Evolutionary conservation across 192 early-diverging fungal genomes (phyloP), one percentile per base, ranked within the genome.

Genomic region (Phycomyces blakesleeanus): DNA sequence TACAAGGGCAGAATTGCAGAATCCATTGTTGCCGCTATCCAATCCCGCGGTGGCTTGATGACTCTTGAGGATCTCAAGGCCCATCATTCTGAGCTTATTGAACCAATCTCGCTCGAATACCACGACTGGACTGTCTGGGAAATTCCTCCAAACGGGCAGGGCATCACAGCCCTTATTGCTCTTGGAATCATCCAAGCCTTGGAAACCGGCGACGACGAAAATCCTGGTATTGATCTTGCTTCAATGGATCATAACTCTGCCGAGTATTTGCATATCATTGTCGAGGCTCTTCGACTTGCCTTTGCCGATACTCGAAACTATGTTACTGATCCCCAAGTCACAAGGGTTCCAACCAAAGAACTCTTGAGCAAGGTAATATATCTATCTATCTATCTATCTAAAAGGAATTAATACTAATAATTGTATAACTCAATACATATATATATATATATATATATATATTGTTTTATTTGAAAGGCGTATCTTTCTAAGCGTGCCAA

Each of bases 91-190:
- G 71, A 82, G 24, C 60, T 68, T 7, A 77, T 79, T 7, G 74
- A 74, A 50, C 89, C 91, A 0, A 82, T 88, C 50, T 85, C 80
- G 5, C 77, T 84, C 29, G 79, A 79, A 25, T 93, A 88, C 66
- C 72, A 80, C 24, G 81, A 75, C 12, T 49, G 79, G 41, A 78
- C 70, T 1, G 72, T 93, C 5, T 75, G 83, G 67, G 90, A 93
- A 71, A 86, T 85, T 55, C 82, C 88, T 37, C 91, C 91, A 3
- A 93, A 93, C 57, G 86, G 87, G 22, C 84, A 87, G 60, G 90
- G 88, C 8, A 76, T 93, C 29, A 81, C 81, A 6, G 87, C 89
- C 7, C 73, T 91, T 24, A 76, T 90, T 50, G 87, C 89, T 4
- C 68, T 93, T 18, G 86, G 87, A 7, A 84, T 91, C 27, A 60